phyloP scores from a whole-genome alignment of 2,329 filamentous ascomycete genomes.

The Diaporthe nobilis region DNA sequence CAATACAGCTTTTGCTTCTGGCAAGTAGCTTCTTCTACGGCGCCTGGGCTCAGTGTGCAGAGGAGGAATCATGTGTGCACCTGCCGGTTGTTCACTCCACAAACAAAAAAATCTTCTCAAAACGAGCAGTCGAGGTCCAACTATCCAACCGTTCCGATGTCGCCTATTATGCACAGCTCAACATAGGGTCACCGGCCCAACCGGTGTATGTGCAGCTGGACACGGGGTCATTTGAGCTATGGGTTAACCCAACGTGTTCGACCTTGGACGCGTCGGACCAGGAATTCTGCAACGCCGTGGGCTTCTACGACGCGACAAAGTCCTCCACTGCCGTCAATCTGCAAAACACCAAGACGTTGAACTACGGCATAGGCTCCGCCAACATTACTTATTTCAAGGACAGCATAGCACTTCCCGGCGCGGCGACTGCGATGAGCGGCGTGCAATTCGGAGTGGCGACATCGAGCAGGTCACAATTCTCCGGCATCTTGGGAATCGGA shows the following conservation, averaged over 20 bases:
- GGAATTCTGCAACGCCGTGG: slow-evolving; percentile 61
- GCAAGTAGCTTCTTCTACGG: slow-evolving; percentile 41
- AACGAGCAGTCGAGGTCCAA: slow-evolving; percentile 59
- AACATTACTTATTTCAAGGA: slow-evolving; percentile 66
- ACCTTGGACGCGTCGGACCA: slow-evolving; percentile 57
- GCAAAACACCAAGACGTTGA: slow-evolving; percentile 56
- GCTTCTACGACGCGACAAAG: slow-evolving; percentile 58
- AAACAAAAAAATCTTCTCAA: slow-evolving; percentile 56
- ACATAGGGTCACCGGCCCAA: slow-evolving; percentile 69
- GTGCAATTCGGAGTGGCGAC: slow-evolving; percentile 78
- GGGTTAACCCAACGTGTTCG: slow-evolving; percentile 73
- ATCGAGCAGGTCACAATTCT: slow-evolving; percentile 60
- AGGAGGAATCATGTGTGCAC: slow-evolving; percentile 53
- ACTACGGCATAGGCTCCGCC: slow-evolving; percentile 66
- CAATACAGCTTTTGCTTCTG: slow-evolving; percentile 45
- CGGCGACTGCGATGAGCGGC: slow-evolving; percentile 58
- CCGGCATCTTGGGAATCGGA: slow-evolving; percentile 81
- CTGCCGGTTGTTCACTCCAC: slow-evolving; percentile 60
- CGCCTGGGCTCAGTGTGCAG: slow-evolving; percentile 42
- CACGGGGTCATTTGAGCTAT: slow-evolving; percentile 73
- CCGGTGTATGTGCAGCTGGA: slow-evolving; percentile 69
- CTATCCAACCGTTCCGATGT: slow-evolving; percentile 67
- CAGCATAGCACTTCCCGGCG: slow-evolving; percentile 59
- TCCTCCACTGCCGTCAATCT: slow-evolving; percentile 57
- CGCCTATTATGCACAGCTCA: slow-evolving; percentile 64